Evolutionary conservation across 2,329 filamentous ascomycete genomes (phyloP).

Genomic region (Chrysoporthe deuterocubensis): DNA sequence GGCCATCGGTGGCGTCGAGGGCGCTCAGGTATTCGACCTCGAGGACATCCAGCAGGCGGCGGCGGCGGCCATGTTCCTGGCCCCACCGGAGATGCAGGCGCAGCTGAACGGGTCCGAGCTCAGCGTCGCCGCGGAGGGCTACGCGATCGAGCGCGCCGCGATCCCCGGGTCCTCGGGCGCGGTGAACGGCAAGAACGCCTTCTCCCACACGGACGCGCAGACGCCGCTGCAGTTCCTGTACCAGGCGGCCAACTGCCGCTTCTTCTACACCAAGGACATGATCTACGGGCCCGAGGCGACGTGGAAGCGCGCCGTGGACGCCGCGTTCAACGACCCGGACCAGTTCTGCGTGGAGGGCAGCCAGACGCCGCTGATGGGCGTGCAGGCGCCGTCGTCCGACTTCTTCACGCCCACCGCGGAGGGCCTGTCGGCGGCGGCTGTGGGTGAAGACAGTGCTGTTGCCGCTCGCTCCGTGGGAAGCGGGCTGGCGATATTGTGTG

Average conservation of each 20-base stretch:
- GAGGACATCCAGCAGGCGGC: constrained; percentile 36
- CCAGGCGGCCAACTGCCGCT: constrained; percentile 50
- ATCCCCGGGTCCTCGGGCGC: constrained; percentile 33
- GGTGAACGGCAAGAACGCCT: constrained; percentile 44
- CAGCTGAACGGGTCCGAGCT: constrained; percentile 35
- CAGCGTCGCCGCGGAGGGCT: constrained; percentile 39
- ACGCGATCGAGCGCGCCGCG: constrained; percentile 37
- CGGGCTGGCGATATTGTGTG: neutral
- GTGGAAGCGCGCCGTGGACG: constrained; percentile 46
- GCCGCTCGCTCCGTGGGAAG: constrained; percentile 1
- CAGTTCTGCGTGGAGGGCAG: constrained; percentile 41
- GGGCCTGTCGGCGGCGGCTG: neutral
- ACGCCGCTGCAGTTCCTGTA: constrained; percentile 51
- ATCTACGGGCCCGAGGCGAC: constrained; percentile 43
- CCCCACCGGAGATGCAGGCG: constrained; percentile 28
- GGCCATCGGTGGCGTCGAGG: constrained; percentile 53
- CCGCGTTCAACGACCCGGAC: constrained; percentile 40
- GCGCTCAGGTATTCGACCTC: constrained; percentile 43
- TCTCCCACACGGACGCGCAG: constrained; percentile 36
- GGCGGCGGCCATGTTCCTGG: constrained; percentile 34
- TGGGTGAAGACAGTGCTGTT: neutral
- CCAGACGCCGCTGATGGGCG: constrained; percentile 31
- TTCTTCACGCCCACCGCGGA: constrained; percentile 10
- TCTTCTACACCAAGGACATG: constrained; percentile 52
- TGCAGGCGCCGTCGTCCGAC: constrained; percentile 16